Base-by-base conservation (phyloP, 139 green algal species). In the Volvox africanus region DNA sequence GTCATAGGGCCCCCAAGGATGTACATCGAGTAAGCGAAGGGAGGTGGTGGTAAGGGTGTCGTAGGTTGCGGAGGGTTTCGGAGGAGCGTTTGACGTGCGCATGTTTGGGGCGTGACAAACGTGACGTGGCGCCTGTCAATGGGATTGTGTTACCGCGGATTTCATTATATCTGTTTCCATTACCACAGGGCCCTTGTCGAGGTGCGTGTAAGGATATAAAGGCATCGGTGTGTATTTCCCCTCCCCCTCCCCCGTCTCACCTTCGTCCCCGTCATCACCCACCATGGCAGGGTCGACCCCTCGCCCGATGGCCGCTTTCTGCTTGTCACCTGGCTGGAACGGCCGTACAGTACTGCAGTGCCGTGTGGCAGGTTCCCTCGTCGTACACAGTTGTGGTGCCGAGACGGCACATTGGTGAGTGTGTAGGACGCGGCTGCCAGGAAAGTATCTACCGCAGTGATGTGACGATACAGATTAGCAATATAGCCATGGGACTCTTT, bases 301-400 rank as follows among this genome's bases (percentile, higher is more conserved):
- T 99, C 96, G 0, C 97, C 98, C 26, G 96, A 99, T 92, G 96
- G 94, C 71, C 88, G 93, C 50, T 99, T 94, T 92, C 80, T 99
- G 36, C 92, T 99, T 30, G 95, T 99, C 1, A 93, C 91, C 26
- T 99, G 94, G 95, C 91, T 99, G 76, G 93, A 99, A 92, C 93
- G 93, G 61, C 98, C 98, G 36, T 99, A 97, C 93, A 99, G 96
- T 20, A 99, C 97, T 93, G 89, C 88, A 21, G 94, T 99, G 77
- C 98, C 97, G 33, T 98, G 96, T 91, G 97, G 98, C 22, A 94
- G 98, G 82, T 99, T 99, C 93, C 98, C 98, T 19, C 96, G 96
- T 82, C 88, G 91, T 21, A 89, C 97, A 21, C 93, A 99, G 93
- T 87, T 99, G n/a, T 96, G 92, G 92, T 65, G 16, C 13, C 13